Evolutionary conservation across 768 basidiomycete genomes (phyloP).

Genomic region (Tulasnella calospora): DNA sequence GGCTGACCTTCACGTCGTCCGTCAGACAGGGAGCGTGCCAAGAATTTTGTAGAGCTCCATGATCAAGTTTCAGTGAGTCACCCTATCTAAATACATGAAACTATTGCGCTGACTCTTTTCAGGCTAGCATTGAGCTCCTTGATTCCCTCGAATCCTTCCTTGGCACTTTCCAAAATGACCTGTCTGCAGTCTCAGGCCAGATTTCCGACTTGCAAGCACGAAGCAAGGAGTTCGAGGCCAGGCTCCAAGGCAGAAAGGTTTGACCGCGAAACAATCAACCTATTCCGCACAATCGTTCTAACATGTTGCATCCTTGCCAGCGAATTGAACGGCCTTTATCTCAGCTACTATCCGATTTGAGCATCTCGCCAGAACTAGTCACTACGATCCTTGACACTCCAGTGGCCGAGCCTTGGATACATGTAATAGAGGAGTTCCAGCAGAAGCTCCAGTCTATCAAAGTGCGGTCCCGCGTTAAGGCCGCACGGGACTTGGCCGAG

Average conservation of each 20-base stretch:
- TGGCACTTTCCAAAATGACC: conserved; percentile 90
- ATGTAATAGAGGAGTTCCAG: conserved; percentile 77
- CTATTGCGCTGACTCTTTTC: neutral
- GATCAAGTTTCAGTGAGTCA: conserved; percentile 73
- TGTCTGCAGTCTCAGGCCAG: conserved; percentile 91
- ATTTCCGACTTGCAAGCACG: conserved; percentile 89
- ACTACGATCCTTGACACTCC: conserved; percentile 74
- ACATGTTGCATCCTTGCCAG: conserved; percentile 41
- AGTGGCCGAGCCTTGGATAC: conserved; percentile 86
- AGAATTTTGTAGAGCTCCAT: conserved; percentile 82
- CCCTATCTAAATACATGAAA: conserved; percentile 21
- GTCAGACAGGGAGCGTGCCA: conserved; percentile 42
- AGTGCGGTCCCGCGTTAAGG: conserved; percentile 75
- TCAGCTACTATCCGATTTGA: conserved; percentile 70
- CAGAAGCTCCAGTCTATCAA: conserved; percentile 61
- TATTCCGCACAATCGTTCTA: neutral
- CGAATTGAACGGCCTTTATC: conserved; percentile 84
- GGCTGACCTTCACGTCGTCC: neutral
- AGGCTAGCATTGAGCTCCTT: conserved; percentile 84
- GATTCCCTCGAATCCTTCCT: conserved; percentile 87
- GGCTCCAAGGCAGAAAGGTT: conserved; percentile 80
- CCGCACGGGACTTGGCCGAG: conserved; percentile 74
- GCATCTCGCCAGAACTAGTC: conserved; percentile 74
- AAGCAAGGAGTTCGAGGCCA: conserved; percentile 84
- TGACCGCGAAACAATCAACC: conserved; percentile 28